Evolutionary conservation across 2,329 filamentous ascomycete species (phyloP).

Genomic region (Trichoderma lentiforme): DNA sequence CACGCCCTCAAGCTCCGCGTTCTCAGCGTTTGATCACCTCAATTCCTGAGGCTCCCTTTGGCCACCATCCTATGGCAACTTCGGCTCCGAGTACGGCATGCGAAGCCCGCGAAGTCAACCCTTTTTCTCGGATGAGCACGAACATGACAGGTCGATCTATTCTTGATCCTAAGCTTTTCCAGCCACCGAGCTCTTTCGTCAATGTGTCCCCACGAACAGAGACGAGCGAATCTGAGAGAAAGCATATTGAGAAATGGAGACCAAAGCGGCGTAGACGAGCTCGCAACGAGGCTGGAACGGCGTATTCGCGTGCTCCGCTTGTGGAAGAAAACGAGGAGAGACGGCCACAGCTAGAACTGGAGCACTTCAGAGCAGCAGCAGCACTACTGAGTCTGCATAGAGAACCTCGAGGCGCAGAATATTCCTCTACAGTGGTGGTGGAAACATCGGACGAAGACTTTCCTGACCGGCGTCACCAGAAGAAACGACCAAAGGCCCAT

Average conservation of each 20-base stretch:
- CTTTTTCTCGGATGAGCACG: neutral
- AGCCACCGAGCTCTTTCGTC: neutral
- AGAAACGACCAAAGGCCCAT: conserved; percentile 15
- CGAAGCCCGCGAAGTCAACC: neutral
- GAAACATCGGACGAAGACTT: conserved; percentile 6
- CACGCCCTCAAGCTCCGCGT: conserved; percentile 23
- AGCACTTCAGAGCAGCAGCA: conserved; percentile 17
- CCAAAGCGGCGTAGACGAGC: conserved; percentile 11
- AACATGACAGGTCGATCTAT: neutral
- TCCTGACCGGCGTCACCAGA: neutral
- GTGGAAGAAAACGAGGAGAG: neutral
- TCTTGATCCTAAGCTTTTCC: neutral
- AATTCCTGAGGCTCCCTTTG: neutral
- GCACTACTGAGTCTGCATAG: conserved; percentile 19
- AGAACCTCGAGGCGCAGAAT: neutral
- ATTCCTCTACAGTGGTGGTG: neutral
- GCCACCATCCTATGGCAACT: neutral
- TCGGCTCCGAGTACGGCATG: neutral
- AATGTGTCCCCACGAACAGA: neutral
- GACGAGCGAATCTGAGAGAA: neutral
- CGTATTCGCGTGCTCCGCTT: neutral
- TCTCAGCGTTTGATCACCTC: conserved; percentile 22
- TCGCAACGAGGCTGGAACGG: neutral
- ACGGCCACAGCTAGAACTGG: neutral
- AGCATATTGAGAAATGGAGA: neutral